phyloP scores from a whole-genome alignment of 805 yeast genomes.

The Tetrapisispora namnaoensis region DNA sequence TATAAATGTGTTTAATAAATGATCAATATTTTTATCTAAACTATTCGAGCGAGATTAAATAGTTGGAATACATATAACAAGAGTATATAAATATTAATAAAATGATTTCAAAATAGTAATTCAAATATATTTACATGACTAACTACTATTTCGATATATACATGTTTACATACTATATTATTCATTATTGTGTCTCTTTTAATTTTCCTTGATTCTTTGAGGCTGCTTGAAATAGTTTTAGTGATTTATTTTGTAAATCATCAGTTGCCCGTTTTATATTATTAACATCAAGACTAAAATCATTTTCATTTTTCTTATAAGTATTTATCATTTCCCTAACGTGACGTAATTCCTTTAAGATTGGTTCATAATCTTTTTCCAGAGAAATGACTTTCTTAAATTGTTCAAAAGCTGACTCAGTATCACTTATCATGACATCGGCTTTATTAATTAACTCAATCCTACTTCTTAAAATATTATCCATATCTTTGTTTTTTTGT shows the following conservation, averaged over 20 bases:
- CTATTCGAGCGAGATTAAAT: too few relatives aligned
- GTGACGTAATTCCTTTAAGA: conserved; percentile 33
- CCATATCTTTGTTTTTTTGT: conserved; percentile 48
- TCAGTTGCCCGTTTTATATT: conserved; percentile 58
- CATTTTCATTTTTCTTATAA: conserved; percentile 45
- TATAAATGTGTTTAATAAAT: neutral
- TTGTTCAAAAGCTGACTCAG: conserved; percentile 70
- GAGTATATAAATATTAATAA: too few relatives aligned
- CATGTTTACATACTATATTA: neutral
- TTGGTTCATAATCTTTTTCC: conserved; percentile 38
- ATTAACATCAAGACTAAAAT: conserved; percentile 36
- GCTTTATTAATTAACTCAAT: conserved; percentile 66
- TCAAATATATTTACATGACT: neutral
- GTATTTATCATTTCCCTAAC: conserved; percentile 35
- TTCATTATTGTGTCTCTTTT: neutral
- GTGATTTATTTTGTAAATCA: conserved; percentile 57
- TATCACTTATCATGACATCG: conserved; percentile 71
- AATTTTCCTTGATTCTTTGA: conserved; percentile 8
- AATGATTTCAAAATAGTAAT: neutral
- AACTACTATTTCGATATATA: neutral
- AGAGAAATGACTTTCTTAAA: conserved; percentile 36
- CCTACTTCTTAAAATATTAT: conserved; percentile 48
- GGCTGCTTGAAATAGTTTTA: conserved; percentile 50
- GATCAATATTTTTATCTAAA: neutral
- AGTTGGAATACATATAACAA: neutral